Evolutionary conservation across 2,329 filamentous ascomycete genomes (phyloP), one percentile per base, ranked within the genome.

Genomic region (Ophiostoma sp.): DNA sequence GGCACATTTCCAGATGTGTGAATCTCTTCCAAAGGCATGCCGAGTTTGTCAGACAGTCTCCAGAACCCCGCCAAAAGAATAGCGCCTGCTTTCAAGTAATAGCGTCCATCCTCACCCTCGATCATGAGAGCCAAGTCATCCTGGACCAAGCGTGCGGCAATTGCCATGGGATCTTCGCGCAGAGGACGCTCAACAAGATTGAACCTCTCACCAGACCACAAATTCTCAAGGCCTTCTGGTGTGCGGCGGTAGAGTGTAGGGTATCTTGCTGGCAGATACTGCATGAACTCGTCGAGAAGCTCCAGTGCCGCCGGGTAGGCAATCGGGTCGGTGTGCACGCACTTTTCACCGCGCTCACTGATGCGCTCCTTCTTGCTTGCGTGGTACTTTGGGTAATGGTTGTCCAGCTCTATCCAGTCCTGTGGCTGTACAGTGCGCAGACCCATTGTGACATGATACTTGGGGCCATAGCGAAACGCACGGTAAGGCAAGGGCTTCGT

Each of bases 361-460:
- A 64, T 64, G 42, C 63, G 63, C 18, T 64, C 42, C 16, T 44
- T 47, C 63, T 64, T 64, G 41, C 18, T 64, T 12, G 63, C 63
- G 38, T 64, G 63, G 63, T 64, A 64, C 40, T 64, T 64, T 5
- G 63, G 63, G 63, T 27, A 64, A 38, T 64, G 63, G 12, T 64
- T 64, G 42, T 64, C 63, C 41, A 64, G 41, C 63, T 64, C 63
- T 45, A 64, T 64, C 63, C 63, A 64, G 27, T 64, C 63, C 42
- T 64, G 41, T n/a, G 63, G 63, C 18, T 64, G 63, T 1, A 11
- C 42, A 9, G 63, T 64, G 63, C 63, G 63, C 7, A 64, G 9
- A 8, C 63, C 63, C 63, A 64, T 64, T 4, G 63, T 64, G 8
- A 64, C 63, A 16, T 64, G 41, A 18, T 64, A 64, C 41, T 64